Evolutionary conservation across 805 yeast species (phyloP).

Genomic region (Wickerhamia fluorescens): DNA sequence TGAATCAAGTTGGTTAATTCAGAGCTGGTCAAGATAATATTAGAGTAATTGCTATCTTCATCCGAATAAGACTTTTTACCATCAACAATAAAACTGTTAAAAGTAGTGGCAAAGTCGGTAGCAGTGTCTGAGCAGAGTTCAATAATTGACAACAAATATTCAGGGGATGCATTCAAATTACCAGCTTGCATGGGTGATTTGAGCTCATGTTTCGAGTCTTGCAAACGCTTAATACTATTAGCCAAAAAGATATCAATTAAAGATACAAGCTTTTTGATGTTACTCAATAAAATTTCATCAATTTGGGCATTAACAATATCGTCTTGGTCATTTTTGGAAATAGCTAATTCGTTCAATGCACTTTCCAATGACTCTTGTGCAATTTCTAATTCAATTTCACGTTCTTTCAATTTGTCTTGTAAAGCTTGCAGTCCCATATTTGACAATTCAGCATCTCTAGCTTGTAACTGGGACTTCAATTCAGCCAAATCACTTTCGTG

Average conservation of each 20-base stretch:
- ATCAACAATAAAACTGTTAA: constrained; percentile 70
- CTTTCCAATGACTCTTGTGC: constrained; percentile 74
- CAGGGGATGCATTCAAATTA: constrained; percentile 68
- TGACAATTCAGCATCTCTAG: constrained; percentile 17
- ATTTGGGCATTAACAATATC: constrained; percentile 52
- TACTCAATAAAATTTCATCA: constrained; percentile 43
- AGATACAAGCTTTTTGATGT: constrained; percentile 40
- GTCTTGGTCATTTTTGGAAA: constrained; percentile 42
- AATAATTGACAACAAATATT: constrained; percentile 55
- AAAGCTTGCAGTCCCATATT: constrained; percentile 23
- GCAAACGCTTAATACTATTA: constrained; percentile 65
- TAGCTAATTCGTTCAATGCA: constrained; percentile 54
- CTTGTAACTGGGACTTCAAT: constrained; percentile 30
- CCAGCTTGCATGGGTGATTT: constrained; percentile 81
- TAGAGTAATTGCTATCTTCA: constrained; percentile 49
- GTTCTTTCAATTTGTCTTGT: constrained; percentile 47
- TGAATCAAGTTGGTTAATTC: constrained; percentile 54
- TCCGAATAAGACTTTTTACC: constrained; percentile 45
- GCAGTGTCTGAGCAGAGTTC: constrained; percentile 67
- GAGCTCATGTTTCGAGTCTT: constrained; percentile 62
- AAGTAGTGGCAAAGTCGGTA: constrained; percentile 73
- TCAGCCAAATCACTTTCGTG: constrained; percentile 58
- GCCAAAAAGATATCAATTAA: constrained; percentile 66
- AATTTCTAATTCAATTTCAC: constrained; percentile 73
- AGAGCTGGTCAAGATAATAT: constrained; percentile 55